Percentiles rank a stretch among this genome's conserved stretches.
phyloP scores from a whole-genome alignment of 2,329 filamentous ascomycete species.

The Leptosphaerulina australis region DNA sequence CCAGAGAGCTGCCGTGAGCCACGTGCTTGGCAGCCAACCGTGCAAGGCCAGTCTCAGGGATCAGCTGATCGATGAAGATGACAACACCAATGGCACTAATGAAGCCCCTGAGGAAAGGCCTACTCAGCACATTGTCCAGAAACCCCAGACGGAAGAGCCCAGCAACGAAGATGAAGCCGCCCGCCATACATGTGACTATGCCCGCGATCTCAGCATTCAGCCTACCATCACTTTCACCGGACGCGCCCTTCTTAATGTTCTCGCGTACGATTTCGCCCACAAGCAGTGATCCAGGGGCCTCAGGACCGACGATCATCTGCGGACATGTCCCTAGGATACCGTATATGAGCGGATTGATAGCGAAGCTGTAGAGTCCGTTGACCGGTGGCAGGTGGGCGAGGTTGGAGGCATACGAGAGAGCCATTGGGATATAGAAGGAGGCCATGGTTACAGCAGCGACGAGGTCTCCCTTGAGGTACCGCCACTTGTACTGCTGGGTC shows the following conservation, averaged over 20 bases:
- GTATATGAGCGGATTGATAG: slow-evolving; percentile 90
- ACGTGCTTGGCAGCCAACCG: slow-evolving; percentile 70
- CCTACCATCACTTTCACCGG: slow-evolving; percentile 68
- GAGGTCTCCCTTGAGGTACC: slow-evolving; percentile 83
- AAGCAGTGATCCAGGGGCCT: slow-evolving; percentile 89
- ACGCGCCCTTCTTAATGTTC: slow-evolving; percentile 72
- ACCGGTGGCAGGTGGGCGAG: slow-evolving; percentile 91
- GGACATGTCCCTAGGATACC: slow-evolving; percentile 89
- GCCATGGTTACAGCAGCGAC: slow-evolving; percentile 91
- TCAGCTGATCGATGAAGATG: slow-evolving; percentile 91
- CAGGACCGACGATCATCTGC: slow-evolving; percentile 91
- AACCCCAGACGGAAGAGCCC: slow-evolving; percentile 88
- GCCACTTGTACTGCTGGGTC: slow-evolving; percentile 84
- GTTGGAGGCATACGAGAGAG: slow-evolving; percentile 88
- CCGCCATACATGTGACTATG: slow-evolving; percentile 84
- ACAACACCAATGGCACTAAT: slow-evolving; percentile 97
- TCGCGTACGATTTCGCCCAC: slow-evolving; percentile 84
- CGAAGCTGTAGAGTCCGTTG: slow-evolving; percentile 91
- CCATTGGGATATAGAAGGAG: slow-evolving; percentile 99
- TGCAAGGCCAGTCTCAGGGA: slow-evolving; percentile 84
- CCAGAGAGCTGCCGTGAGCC: slow-evolving; percentile 81
- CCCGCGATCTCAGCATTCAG: slow-evolving; percentile 85
- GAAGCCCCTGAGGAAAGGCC: slow-evolving; percentile 91
- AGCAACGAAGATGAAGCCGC: slow-evolving; percentile 84
- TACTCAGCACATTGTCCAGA: slow-evolving; percentile 89